A percentile compares a stretch with the other conserved stretches of the same genome.
Evolutionary conservation across 345 rosid species (phyloP).

Genomic region (Raphanus sativus): DNA sequence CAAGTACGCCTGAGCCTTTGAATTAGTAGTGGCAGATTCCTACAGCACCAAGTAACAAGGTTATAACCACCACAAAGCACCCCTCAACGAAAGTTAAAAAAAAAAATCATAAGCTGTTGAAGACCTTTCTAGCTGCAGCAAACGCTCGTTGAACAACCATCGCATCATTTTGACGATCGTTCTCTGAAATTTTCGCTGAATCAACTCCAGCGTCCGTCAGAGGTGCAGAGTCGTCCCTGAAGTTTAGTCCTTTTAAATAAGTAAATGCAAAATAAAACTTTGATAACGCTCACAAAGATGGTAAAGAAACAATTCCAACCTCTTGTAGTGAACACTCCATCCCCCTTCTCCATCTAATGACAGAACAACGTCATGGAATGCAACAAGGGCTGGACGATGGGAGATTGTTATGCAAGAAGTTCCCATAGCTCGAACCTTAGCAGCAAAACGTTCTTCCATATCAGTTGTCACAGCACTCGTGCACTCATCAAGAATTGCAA

Average conservation of each 20-base stretch:
- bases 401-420: conserved; percentile 99
- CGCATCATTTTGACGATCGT: conserved; percentile 79
- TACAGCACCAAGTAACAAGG: conserved; percentile 35
- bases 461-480: conserved; percentile 99
- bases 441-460: conserved; percentile 98
- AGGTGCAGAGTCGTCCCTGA: conserved; percentile 65
- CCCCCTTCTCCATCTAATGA: conserved; percentile 98
- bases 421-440: conserved; percentile 98
- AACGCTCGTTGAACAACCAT: conserved; percentile 88
- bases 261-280: conserved; percentile 5
- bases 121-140: conserved; percentile 66
- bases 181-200: conserved; percentile 48
- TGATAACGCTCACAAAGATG: conserved; percentile 12
- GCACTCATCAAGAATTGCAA: conserved; percentile 99
- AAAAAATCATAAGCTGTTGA: not conserved
- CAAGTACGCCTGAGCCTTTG: conserved; percentile 60
- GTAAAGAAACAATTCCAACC: conserved; percentile 48
- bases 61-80: conserved; percentile 19
- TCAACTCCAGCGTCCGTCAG: conserved; percentile 49
- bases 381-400: conserved; percentile 96
- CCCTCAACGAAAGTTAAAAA: not conserved
- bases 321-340: conserved; percentile 79
- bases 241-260: conserved; percentile 25
- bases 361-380: conserved; percentile 93
- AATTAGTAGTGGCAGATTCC: conserved; percentile 56